Conservation (phyloP, 768 basidiomycete genomes). For the Porpolomopsis calyptriformis region DNA sequence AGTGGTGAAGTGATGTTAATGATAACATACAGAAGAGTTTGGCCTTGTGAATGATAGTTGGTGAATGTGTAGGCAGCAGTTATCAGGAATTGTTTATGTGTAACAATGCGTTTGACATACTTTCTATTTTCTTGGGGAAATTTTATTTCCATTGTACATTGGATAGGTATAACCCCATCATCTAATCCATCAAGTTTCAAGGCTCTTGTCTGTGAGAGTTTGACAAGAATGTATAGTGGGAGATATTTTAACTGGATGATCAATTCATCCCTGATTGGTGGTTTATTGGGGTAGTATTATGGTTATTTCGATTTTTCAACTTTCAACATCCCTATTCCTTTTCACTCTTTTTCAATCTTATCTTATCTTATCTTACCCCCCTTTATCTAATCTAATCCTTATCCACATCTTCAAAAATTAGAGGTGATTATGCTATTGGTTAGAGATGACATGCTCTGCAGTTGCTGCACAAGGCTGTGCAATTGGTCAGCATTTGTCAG, state of each 20-base stretch:
- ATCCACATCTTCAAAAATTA: too few relatives aligned
- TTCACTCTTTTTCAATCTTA: too few relatives aligned
- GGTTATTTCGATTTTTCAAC: conserved; percentile 21
- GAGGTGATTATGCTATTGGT: too few relatives aligned
- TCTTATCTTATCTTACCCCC: too few relatives aligned
- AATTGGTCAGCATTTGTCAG: too few relatives aligned
- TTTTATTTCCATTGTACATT: conserved; percentile 8
- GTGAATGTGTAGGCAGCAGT: conserved; percentile 30
- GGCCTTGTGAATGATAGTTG: conserved; percentile 31
- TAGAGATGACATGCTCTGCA: too few relatives aligned
- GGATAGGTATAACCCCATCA: conserved; percentile 19
- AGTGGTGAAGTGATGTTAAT: conserved; percentile 27
- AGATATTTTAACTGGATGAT: conserved; percentile 18
- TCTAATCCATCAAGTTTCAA: conserved; percentile 17
- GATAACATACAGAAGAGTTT: conserved; percentile 24
- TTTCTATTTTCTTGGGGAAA: conserved; percentile 7
- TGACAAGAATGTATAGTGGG: conserved; percentile 23
- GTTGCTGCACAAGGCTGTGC: too few relatives aligned
- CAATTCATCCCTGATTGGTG: not conserved
- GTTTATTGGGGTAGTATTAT: conserved; percentile 25
- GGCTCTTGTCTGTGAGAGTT: conserved; percentile 13
- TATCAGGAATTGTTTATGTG: conserved; percentile 21
- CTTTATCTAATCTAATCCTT: too few relatives aligned
- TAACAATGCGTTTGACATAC: conserved; percentile 9
- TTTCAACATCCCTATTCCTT: conserved; percentile 28